Percentiles rank a stretch among this genome's conserved stretches.
Conservation (phyloP, 306 rosid species). For the Alnus glutinosa region DNA sequence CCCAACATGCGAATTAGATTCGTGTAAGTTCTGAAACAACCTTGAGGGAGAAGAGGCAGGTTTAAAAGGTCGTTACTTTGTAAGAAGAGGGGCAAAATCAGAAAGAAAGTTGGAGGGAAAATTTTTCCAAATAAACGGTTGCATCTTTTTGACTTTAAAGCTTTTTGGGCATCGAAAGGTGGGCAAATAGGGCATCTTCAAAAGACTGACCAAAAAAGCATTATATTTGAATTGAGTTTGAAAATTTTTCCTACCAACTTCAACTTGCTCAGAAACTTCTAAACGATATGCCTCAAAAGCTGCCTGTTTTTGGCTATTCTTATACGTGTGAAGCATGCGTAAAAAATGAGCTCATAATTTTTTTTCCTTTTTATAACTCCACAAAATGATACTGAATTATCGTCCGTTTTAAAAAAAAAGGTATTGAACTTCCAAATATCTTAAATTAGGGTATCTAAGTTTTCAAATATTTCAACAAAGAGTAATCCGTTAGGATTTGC, state of each 20-base stretch:
- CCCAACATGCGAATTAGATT: background rate
- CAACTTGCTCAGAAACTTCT: background rate
- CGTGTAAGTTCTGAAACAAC: background rate
- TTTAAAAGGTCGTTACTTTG: background rate
- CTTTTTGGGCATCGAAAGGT: background rate
- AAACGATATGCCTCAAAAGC: background rate
- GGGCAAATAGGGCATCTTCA: constrained; percentile 30
- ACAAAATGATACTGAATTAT: too few relatives aligned
- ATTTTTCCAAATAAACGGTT: constrained; percentile 24
- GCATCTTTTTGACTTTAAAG: constrained; percentile 27
- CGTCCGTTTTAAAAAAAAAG: too few relatives aligned
- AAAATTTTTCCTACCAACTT: background rate
- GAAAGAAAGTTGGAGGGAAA: constrained; percentile 7
- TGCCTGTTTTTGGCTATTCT: background rate
- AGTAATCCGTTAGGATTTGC: too few relatives aligned
- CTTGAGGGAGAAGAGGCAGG: background rate
- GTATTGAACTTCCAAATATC: too few relatives aligned
- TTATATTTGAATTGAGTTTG: constrained; percentile 25
- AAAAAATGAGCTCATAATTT: too few relatives aligned
- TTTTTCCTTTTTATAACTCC: too few relatives aligned
- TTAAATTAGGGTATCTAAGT: too few relatives aligned
- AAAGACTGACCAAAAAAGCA: constrained; percentile 23
- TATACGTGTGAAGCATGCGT: background rate
- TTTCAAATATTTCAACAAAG: too few relatives aligned
- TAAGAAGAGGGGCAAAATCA: background rate